Evolutionary conservation across 2,329 filamentous ascomycete species (phyloP), one percentile per base, ranked within the genome.

Genomic region (Alternaria conjuncta): DNA sequence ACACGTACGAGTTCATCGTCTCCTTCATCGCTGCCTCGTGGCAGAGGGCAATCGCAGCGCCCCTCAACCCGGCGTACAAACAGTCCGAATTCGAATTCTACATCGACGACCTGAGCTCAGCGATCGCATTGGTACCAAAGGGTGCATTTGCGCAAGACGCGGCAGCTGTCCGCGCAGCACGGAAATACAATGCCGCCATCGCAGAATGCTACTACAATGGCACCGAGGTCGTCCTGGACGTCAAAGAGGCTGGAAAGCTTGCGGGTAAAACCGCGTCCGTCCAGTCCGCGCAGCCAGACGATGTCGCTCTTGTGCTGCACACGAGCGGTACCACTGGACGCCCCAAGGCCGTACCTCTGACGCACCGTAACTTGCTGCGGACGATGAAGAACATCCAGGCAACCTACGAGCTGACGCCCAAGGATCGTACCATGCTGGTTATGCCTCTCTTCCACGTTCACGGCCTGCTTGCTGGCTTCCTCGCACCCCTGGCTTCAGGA

Each of bases 371-470:
- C 80, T 85, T 96, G 64, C 91, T 92, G 7, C 86, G 89, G 64
- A 95, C 92, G 15, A 96, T 96, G 92, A 86, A 86, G 73, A 96
- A 96, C 81, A 93, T 96, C 76, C 86, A 91, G 75, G 84, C 86
- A 62, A 96, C 93, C 7, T 96, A 96, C 78, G 80, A 90, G 60
- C 86, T 96, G 64, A 90, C 88, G 0, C 79, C 88, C 6, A 77
- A 85, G 56, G 93, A 96, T 79, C 88, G 93, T 50, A 95, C 93
- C 26, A 90, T 94, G 86, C 86, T 96, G 15, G 92, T 96, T 64
- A 96, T 96, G 93, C 93, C 93, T 18, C 86, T 96, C 2, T 96
- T 96, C 85, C 93, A 96, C 80, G 93, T 96, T 53, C 93, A 96
- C 76, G 93, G 93, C n/a, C 86, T 97, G 3, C 85, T 96, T 13